Conservation (phyloP, 805 yeast species). For the Spathaspora boniae region DNA sequence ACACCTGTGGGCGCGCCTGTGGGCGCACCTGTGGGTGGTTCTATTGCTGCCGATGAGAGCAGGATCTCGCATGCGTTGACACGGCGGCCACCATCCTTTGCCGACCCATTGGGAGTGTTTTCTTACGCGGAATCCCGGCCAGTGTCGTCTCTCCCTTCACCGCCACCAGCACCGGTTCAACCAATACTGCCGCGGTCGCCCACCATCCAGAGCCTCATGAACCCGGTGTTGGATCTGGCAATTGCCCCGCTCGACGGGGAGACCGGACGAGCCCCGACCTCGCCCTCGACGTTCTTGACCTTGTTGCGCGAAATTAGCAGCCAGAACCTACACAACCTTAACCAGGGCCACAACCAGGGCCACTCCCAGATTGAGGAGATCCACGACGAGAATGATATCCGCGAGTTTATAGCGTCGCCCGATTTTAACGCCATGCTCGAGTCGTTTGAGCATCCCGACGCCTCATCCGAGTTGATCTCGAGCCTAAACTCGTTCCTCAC, state of each 20-base stretch:
- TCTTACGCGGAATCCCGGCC: slow-evolving; percentile 12
- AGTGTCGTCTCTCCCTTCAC: too few relatives aligned
- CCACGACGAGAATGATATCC: slow-evolving; percentile 3
- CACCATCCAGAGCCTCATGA: slow-evolving; percentile 10
- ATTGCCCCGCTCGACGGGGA: not conserved
- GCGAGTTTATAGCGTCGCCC: slow-evolving; percentile 4
- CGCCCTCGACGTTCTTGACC: slow-evolving; percentile 23
- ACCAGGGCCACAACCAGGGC: slow-evolving; percentile 1
- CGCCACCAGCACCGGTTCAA: slow-evolving; percentile 12
- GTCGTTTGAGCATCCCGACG: slow-evolving; percentile 5
- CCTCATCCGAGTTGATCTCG: slow-evolving; percentile 9
- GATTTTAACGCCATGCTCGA: slow-evolving; percentile 6
- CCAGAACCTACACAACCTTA: slow-evolving; percentile 2
- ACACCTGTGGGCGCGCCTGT: not conserved
- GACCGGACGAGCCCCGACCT: slow-evolving; percentile 7
- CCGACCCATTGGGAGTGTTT: slow-evolving; percentile 7
- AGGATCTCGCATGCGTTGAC: too few relatives aligned
- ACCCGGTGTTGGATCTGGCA: slow-evolving; percentile 8
- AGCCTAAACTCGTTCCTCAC: slow-evolving; percentile 19
- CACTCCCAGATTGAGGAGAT: slow-evolving; percentile 6
- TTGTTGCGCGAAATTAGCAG: slow-evolving; percentile 22
- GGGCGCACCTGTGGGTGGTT: too few relatives aligned
- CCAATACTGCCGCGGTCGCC: slow-evolving; percentile 10
- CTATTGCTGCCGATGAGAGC: too few relatives aligned
- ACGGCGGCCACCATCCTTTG: slow-evolving; percentile 1